Evolutionary conservation across 768 basidiomycete species (phyloP).

Genomic region (Leucosporidium yakuticum): DNA sequence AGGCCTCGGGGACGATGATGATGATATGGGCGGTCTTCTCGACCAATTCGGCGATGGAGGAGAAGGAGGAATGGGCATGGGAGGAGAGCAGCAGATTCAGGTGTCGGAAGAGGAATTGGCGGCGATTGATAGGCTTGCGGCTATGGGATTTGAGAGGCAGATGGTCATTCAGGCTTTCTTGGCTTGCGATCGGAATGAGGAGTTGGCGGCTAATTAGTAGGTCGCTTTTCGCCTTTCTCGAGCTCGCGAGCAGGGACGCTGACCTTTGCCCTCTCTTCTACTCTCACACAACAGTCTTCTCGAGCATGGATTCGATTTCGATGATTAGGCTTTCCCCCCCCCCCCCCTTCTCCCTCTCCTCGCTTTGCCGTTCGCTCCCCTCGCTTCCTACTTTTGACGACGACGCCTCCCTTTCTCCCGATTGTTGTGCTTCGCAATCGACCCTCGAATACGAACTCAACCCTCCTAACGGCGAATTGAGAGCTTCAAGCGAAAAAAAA

Average conservation of each 20-base stretch:
- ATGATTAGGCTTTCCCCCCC: neutral
- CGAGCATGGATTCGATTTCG: conserved; percentile 3
- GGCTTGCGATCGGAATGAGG: conserved; percentile 94
- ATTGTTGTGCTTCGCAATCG: no score
- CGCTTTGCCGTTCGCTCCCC: neutral
- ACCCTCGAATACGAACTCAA: no score
- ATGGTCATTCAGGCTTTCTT: conserved; percentile 83
- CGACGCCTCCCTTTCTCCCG: no score
- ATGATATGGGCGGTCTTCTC: conserved; percentile 42
- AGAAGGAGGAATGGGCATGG: conserved; percentile 34
- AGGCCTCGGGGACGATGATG: conserved; percentile 43
- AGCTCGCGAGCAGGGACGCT: neutral
- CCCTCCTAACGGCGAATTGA: no score
- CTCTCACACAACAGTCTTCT: neutral
- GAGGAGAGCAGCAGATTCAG: conserved; percentile 54
- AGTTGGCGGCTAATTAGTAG: conserved; percentile 80
- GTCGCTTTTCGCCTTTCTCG: neutral
- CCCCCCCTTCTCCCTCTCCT: neutral
- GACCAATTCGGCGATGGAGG: conserved; percentile 25
- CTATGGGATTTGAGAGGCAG: conserved; percentile 77
- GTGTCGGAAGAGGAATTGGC: conserved; percentile 81
- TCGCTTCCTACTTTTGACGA: no score
- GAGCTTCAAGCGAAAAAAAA: no score
- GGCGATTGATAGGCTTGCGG: conserved; percentile 82
- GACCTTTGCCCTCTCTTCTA: neutral